Evolutionary conservation across 805 yeast species (phyloP).

Genomic region (Hanseniaspora mollemarum): DNA sequence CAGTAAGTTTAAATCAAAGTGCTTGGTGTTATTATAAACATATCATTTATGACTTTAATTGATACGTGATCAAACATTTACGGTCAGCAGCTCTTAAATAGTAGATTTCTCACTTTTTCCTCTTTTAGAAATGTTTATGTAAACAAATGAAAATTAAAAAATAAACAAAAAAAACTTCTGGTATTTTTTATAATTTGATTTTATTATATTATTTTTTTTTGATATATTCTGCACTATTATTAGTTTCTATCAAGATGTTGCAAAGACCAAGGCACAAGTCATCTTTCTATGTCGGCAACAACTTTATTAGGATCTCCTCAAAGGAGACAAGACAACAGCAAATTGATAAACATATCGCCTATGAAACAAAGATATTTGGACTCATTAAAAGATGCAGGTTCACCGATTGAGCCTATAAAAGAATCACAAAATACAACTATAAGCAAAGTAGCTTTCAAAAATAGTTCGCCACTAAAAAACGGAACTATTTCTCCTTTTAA

Average conservation of each 20-base stretch:
- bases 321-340: conserved; percentile 15
- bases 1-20: too few species aligned
- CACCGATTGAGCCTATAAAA: conserved; percentile 16
- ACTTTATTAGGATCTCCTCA: conserved; percentile 16
- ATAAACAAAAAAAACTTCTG: not conserved
- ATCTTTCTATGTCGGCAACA: conserved; percentile 6
- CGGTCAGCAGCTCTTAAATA: too few species aligned
- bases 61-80: not conserved
- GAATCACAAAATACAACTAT: not conserved
- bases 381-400: conserved; percentile 19
- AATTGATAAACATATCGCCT: conserved; percentile 16
- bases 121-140: not conserved
- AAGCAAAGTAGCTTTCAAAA: not conserved
- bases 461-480: not conserved
- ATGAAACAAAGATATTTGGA: conserved; percentile 26
- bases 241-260: not conserved
- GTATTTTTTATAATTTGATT: not conserved
- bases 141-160: not conserved
- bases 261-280: not conserved
- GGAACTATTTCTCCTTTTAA: not conserved
- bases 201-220: not conserved
- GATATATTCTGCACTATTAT: too few species aligned
- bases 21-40: too few species aligned
- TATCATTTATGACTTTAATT: not conserved
- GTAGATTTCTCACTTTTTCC: not conserved